Base-by-base conservation (phyloP, 768 basidiomycete genomes). In the Glaciozyma martinii region DNA sequence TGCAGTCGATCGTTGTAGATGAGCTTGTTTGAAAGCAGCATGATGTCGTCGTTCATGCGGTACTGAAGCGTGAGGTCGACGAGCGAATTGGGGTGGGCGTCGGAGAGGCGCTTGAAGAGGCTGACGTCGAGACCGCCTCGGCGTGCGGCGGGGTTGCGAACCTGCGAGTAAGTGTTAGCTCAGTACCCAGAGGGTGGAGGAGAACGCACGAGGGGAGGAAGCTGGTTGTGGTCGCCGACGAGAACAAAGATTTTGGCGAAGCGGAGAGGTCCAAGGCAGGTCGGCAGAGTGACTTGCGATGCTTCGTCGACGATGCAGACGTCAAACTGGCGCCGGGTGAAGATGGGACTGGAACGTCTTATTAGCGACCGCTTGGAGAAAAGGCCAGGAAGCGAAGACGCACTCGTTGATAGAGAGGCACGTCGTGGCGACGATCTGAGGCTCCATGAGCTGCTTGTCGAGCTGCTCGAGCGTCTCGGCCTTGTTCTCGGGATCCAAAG, bases 221-320 rank as follows among this genome's bases (percentile, higher is more conserved):
- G 84, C 73, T 99, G 95, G 78, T 87, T 90, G 77, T 99, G 95
- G 74, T 98, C 95, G 10, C 95, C 95, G 23, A 98, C 94, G 18
- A 98, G 85, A 7, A 98, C 83, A 70, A 97, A 99, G 49, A 82
- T 89, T 58, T 91, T 83, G 3, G 93, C 91, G 72, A 86, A 89
- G 1, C 92, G 85, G 5, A 98, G 78, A 0, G 95, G 95, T 8
- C 95, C 95, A 1, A 98, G 80, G 72, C 91, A 97, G 0, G 92
- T 94, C 0, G 95, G 95, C 2, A 98, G 77, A 0, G 95, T 98
- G 68, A 97, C 92, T 74, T 98, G 94, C 0, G 95, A 97, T 0
- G 95, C 95, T 75, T 99, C 95, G 67, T 98, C 95, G 23, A 99
- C 87, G 62, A 99, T 95, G 77, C 94, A 98, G 72, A 90, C 92